phyloP scores from a whole-genome alignment of 371 early-diverging fungal genomes.

The Hamiltosporidium tvaerminnensis region DNA sequence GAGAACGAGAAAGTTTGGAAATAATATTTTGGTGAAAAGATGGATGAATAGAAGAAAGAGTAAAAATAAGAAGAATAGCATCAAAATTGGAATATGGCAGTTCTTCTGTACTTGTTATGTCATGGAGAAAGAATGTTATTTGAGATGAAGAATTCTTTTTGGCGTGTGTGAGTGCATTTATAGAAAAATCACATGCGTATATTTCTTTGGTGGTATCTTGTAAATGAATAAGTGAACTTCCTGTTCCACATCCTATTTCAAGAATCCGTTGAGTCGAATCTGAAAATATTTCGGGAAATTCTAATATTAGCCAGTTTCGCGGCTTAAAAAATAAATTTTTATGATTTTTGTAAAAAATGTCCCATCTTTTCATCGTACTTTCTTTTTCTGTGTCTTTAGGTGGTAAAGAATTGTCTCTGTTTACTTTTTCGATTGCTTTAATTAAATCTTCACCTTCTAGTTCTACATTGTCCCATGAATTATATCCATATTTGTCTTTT shows the following conservation, averaged over 20 bases:
- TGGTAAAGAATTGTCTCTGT: slow-evolving; percentile 10
- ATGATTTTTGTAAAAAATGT: slow-evolving; percentile 37
- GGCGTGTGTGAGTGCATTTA: slow-evolving; percentile 17
- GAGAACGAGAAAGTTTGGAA: slow-evolving; percentile 5
- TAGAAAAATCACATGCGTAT: slow-evolving; percentile 30
- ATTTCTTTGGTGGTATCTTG: not conserved
- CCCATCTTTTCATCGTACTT: slow-evolving; percentile 25
- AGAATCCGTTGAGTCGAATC: slow-evolving; percentile 10
- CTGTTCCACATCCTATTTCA: slow-evolving; percentile 41
- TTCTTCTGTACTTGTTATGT: not conserved
- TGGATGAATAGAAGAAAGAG: slow-evolving; percentile 38
- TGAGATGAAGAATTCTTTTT: not conserved
- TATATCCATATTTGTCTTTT: slow-evolving; percentile 26
- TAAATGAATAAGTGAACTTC: slow-evolving; percentile 27
- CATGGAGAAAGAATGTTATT: slow-evolving; percentile 2
- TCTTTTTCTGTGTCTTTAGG: not conserved
- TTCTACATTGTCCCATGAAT: slow-evolving; percentile 35
- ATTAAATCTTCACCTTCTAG: slow-evolving; percentile 11
- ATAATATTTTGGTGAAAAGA: slow-evolving; percentile 15
- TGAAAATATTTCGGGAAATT: slow-evolving; percentile 20
- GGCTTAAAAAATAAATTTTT: slow-evolving; percentile 26
- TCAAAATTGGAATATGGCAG: slow-evolving; percentile 13
- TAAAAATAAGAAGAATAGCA: slow-evolving; percentile 34
- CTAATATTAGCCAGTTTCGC: slow-evolving; percentile 31
- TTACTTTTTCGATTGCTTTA: slow-evolving; percentile 22